Base-by-base conservation (phyloP, 805 yeast species). In the Millerozyma acaciae region DNA sequence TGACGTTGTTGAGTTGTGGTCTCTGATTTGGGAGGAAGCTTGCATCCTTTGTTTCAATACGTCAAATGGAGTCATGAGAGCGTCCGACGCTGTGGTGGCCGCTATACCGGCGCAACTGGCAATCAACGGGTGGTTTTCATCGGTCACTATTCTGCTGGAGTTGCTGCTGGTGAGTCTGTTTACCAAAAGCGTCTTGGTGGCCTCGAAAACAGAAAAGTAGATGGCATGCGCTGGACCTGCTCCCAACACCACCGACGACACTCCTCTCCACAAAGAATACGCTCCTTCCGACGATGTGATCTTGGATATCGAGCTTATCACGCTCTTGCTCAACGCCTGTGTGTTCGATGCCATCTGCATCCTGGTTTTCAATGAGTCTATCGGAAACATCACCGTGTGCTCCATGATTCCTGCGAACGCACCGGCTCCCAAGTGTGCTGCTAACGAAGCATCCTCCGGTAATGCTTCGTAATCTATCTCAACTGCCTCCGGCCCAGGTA, bases 141-240 rank as follows among this genome's bases (percentile, higher is more conserved):
- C 76, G 18, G 82, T 76, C 40, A 75, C 76, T 22, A 72, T 57
- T 32, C 51, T 58, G 26, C 65, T 73, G 22, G 63, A 37, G 35
- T 49, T 48, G 3, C 60, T 41, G 32, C 51, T 47, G 14, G 68
- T 59, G 26, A 64, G 47, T 28, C 57, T 55, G 47, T 68, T 73
- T 26, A 67, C 73, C 31, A 83, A 59, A 8, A 69, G 53, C 6
- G 82, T 76, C 53, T 84, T 83, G 30, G 88, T 72, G 32, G 78
- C 71, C 60, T 90, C 98, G 59, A 88, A 93, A 4, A 93, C 94
- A n/a, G 89, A 80, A 56, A 88, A 90, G 61, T 93, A 90, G 5
- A 93, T 83, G 3, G 97, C 97, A 63, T 90, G 98, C 3, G 97
- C 97, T 2, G 98, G 98, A 5, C 98, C 98, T n/a, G 98, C 97